Evolutionary conservation across 495 filamentous ascomycete species (phyloP), one percentile per base, ranked within the genome.

Genomic region (Jackrogersella multiformis): DNA sequence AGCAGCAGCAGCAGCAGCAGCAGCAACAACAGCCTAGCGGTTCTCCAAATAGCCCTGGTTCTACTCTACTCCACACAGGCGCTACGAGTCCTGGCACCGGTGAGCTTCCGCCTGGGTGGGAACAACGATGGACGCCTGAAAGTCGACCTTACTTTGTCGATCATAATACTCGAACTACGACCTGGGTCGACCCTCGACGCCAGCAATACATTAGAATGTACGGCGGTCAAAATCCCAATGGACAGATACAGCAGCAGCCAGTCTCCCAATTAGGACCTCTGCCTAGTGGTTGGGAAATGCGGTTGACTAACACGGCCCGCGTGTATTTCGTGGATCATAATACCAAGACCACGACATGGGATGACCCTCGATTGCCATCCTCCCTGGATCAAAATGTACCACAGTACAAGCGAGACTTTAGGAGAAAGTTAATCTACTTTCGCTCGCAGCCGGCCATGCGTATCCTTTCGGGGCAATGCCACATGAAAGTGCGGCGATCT

Each of bases 281-380:
- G 39, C 95, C 95, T 10, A 97, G 94, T 76, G 95, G 95, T 16
- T 99, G 95, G 95, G 95, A 99, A 82, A 99, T 99, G 95, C 91
- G 95, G 60, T 87, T 99, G 21, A 99, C 95, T 48, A 98, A 98
- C 74, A 99, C 95, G 5, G 95, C 95, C 10, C 87, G 95, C 44
- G 95, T 99, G 20, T 99, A 99, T 78, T 99, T 99, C 74, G 95
- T 99, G 32, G 95, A 99, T 73, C 95, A 99, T 82, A 99, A 99
- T 76, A 99, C 95, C 61, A 99, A 99, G 83, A 99, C 95, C 0
- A 99, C 95, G 10, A 99, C 95, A n/a, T 99, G 95, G 95, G 95
- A 99, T 72, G 95, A 99, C 72, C 95, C 95, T 18, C 88, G 95
- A 59, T 80, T 99, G 64, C 95, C 95, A 45, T 97, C 94, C 7